These are phyloP conservation scores for Pseudoneurospora amorphoporcata DNA, from an alignment of 495 filamentous ascomycete species.

Conservation along the genomic window DNA sequence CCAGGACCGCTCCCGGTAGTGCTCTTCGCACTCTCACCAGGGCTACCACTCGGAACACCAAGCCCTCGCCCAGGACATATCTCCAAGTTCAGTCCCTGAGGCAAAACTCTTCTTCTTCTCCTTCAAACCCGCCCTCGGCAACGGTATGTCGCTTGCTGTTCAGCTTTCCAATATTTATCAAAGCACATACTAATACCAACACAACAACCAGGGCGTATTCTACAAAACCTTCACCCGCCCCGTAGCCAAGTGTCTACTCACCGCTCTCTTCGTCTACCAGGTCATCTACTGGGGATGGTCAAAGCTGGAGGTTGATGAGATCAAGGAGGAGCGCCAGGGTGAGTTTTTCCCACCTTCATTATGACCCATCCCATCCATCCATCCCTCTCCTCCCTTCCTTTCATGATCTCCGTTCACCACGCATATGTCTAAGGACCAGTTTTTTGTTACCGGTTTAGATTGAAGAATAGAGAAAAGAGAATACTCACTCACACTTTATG, in stretches of 20 bases:
- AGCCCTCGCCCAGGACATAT: not conserved
- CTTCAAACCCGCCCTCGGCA: slow-evolving; percentile 2
- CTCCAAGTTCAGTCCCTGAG: not conserved
- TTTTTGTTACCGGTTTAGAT: not conserved
- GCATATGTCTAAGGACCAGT: not conserved
- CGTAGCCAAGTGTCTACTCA: slow-evolving; percentile 73
- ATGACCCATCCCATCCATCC: not conserved
- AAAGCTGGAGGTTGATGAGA: slow-evolving; percentile 74
- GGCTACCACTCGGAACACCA: not conserved
- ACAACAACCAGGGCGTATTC: slow-evolving; percentile 50
- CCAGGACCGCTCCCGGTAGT: not conserved
- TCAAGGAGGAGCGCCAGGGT: slow-evolving; percentile 50
- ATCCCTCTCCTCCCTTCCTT: not conserved
- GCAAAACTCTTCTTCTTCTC: slow-evolving; percentile 3
- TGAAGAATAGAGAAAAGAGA: not conserved
- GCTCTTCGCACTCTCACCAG: not conserved
- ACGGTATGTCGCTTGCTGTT: slow-evolving; percentile 1
- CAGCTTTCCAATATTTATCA: not conserved
- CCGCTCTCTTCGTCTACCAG: slow-evolving; percentile 84
- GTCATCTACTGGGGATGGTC: slow-evolving; percentile 73
- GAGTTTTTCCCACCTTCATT: slow-evolving; percentile 1
- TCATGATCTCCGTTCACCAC: not conserved
- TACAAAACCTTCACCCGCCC: slow-evolving; percentile 74
- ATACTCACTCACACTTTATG: not conserved
- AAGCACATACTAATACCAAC: not conserved